A percentile compares a stretch with the other conserved stretches of the same genome.
Conservation (phyloP, 1,284 basidiomycete genomes). For the Violaceomyces palustris region DNA sequence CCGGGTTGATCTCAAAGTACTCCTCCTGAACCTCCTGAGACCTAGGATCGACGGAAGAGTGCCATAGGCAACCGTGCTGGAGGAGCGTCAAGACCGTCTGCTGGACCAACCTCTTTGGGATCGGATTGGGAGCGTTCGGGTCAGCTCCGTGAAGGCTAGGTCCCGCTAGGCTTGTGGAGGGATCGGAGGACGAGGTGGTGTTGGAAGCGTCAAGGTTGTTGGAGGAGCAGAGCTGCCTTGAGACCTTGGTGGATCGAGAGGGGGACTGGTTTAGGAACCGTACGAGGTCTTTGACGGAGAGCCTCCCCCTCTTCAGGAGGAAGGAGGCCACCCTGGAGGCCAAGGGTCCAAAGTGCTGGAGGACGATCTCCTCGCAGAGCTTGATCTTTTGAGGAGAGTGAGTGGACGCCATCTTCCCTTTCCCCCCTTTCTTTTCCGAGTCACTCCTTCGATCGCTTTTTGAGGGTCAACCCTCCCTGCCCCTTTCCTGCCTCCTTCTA, state of each 20-base stretch:
- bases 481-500: too few species aligned
- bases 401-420: conserved; percentile 21
- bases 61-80: conserved; percentile 69
- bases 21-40: conserved; percentile 30
- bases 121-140: conserved; percentile 64
- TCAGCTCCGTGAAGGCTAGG: conserved; percentile 17
- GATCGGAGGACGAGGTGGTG: conserved; percentile 14
- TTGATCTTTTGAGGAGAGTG: conserved; percentile 46
- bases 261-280: conserved; percentile 36
- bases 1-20: conserved; percentile 54
- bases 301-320: conserved; percentile 76
- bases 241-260: conserved; percentile 8
- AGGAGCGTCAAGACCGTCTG: conserved; percentile 75
- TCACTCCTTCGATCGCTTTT: too few species aligned
- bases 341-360: conserved; percentile 72
- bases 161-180: too few species aligned
- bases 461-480: too few species aligned
- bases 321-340: conserved; percentile 69
- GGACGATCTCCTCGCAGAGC: conserved; percentile 70
- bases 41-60: conserved; percentile 38
- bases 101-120: conserved; percentile 62
- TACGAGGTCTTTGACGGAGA: conserved; percentile 61
- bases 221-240: conserved; percentile 8
- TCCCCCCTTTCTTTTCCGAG: too few species aligned
- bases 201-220: conserved; percentile 14